These are phyloP conservation scores for Globisporangium ultimum DNA, from an alignment of 352 stramenopile species.

Conservation along the genomic window DNA sequence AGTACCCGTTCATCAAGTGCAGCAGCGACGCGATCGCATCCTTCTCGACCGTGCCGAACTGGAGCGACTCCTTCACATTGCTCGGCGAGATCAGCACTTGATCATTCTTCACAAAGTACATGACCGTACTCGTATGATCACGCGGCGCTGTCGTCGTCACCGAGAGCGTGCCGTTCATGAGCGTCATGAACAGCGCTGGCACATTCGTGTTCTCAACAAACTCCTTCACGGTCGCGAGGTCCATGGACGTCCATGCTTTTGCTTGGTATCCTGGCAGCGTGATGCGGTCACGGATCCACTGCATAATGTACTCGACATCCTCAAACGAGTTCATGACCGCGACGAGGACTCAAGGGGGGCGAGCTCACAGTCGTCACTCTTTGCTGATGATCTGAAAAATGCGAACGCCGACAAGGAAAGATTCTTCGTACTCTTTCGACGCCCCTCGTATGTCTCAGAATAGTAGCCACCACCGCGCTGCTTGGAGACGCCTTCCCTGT, in stretches of 20 bases:
- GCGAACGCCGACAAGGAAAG: too few relatives aligned
- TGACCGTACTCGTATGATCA: constrained; percentile 36
- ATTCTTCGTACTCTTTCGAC: too few relatives aligned
- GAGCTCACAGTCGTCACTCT: too few relatives aligned
- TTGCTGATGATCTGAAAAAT: too few relatives aligned
- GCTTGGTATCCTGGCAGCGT: constrained; percentile 63
- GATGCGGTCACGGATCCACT: constrained; percentile 85
- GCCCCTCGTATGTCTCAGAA: too few relatives aligned
- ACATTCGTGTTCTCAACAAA: constrained; percentile 72
- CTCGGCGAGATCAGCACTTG: constrained; percentile 56
- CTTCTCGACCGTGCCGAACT: constrained; percentile 77
- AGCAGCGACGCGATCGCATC: constrained; percentile 79
- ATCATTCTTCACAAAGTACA: constrained; percentile 90
- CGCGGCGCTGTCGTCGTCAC: constrained; percentile 62
- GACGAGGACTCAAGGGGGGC: neutral
- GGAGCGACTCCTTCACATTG: constrained; percentile 56
- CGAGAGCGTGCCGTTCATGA: constrained; percentile 40
- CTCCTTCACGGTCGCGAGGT: constrained; percentile 80
- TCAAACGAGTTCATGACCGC: constrained; percentile 75
- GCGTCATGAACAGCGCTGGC: constrained; percentile 63
- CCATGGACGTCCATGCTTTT: constrained; percentile 69
- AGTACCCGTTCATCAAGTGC: constrained; percentile 84
- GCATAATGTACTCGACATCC: constrained; percentile 77
- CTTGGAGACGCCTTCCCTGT: too few relatives aligned
- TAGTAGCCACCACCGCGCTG: too few relatives aligned